Conservation (phyloP, 2,329 filamentous ascomycete genomes). For the Talaromyces funiculosus region DNA sequence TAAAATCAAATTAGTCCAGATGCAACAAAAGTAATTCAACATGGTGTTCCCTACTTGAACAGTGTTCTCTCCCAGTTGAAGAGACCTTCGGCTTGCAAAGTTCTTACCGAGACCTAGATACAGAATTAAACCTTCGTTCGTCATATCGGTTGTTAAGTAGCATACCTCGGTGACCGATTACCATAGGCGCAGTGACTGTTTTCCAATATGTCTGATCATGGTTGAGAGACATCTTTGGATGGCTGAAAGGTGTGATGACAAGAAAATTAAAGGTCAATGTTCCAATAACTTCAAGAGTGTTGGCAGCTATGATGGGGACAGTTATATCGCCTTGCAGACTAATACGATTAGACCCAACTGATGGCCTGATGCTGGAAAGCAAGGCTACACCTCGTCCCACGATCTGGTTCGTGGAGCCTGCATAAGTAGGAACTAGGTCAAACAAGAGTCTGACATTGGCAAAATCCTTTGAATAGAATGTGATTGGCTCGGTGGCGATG, state of each 20-base stretch:
- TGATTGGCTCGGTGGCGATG: slow-evolving; percentile 86
- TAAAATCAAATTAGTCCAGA: background rate
- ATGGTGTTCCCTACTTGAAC: slow-evolving; percentile 49
- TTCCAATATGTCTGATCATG: slow-evolving; percentile 89
- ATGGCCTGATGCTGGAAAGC: slow-evolving; percentile 77
- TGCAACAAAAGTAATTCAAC: background rate
- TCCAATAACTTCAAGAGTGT: slow-evolving; percentile 81
- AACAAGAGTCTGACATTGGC: slow-evolving; percentile 84
- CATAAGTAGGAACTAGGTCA: slow-evolving; percentile 92
- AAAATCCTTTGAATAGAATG: slow-evolving; percentile 74
- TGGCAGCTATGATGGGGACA: slow-evolving; percentile 81
- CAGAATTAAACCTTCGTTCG: slow-evolving; percentile 32
- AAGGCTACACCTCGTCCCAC: slow-evolving; percentile 85
- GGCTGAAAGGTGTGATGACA: slow-evolving; percentile 87
- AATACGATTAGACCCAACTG: slow-evolving; percentile 78
- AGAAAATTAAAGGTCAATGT: slow-evolving; percentile 96
- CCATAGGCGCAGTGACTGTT: slow-evolving; percentile 81
- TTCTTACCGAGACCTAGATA: slow-evolving; percentile 83
- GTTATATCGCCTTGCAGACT: slow-evolving; percentile 87
- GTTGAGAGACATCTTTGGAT: slow-evolving; percentile 88
- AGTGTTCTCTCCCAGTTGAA: slow-evolving; percentile 95
- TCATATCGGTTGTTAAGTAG: slow-evolving; percentile 5
- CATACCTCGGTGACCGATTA: slow-evolving; percentile 59
- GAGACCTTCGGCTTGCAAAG: slow-evolving; percentile 69
- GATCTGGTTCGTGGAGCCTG: slow-evolving; percentile 71